A percentile compares a stretch with the other conserved stretches of the same genome.
Evolutionary conservation across 495 filamentous ascomycete species (phyloP).

Genomic region (Sphaerosporella brunnea): DNA sequence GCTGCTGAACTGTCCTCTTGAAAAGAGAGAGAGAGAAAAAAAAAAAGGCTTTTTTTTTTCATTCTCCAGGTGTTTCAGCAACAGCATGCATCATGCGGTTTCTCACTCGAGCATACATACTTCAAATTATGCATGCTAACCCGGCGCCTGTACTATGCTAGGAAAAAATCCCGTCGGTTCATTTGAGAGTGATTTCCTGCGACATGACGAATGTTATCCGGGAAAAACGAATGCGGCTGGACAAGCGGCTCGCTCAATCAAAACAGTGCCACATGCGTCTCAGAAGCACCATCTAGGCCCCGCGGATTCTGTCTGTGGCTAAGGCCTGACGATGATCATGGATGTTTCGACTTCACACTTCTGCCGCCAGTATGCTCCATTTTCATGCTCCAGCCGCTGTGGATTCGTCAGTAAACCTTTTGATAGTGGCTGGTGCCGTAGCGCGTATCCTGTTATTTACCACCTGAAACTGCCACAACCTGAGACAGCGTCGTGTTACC

Average conservation of each 20-base stretch:
- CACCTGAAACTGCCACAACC: not conserved
- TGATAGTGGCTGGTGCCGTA: not conserved
- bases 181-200: too few relatives aligned
- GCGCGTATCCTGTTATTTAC: not conserved
- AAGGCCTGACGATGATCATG: too few relatives aligned
- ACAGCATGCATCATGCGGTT: constrained; percentile 5
- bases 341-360: too few relatives aligned
- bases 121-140: constrained; percentile 5
- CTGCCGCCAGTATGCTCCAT: too few relatives aligned
- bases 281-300: too few relatives aligned
- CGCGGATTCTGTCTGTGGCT: too few relatives aligned
- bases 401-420: too few relatives aligned
- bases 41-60: not conserved
- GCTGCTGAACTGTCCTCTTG: not conserved
- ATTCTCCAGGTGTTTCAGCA: not conserved
- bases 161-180: not conserved
- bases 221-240: not conserved
- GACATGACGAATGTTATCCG: too few relatives aligned
- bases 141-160: not conserved
- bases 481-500: not conserved
- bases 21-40: not conserved
- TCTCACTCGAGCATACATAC: constrained; percentile 7
- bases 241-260: not conserved
- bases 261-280: not conserved
- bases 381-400: too few relatives aligned